phyloP scores from a whole-genome alignment of 2,329 filamentous ascomycete genomes.

The Cyanodermella asteris region DNA sequence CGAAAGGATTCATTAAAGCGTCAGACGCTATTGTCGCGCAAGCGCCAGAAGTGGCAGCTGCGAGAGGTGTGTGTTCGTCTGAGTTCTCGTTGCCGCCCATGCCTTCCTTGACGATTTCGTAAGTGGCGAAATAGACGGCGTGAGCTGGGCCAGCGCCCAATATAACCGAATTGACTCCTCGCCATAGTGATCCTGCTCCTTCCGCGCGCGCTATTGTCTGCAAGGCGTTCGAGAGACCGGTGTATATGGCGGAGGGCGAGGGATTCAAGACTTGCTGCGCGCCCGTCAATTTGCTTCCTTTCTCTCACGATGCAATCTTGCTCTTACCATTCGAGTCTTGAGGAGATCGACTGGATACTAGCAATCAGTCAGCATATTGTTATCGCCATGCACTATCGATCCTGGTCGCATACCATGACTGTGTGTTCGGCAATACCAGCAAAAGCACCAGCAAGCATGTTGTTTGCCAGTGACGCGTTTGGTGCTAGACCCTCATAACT shows the following conservation, averaged over 20 bases:
- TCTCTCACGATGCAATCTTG: neutral
- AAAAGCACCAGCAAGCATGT: conserved; percentile 91
- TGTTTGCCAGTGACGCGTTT: conserved; percentile 81
- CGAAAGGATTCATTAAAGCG: conserved; percentile 97
- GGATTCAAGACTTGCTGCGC: conserved; percentile 86
- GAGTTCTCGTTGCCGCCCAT: conserved; percentile 73
- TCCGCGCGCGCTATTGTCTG: conserved; percentile 81
- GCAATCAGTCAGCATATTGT: no score
- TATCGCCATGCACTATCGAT: conserved; percentile 2
- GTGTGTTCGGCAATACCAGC: conserved; percentile 72
- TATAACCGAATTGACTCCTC: conserved; percentile 88
- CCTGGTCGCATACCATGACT: no score
- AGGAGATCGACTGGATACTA: conserved; percentile 97
- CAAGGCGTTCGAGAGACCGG: conserved; percentile 76
- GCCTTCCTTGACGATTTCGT: conserved; percentile 87
- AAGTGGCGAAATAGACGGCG: conserved; percentile 95
- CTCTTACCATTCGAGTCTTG: conserved; percentile 62
- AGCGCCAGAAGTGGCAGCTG: conserved; percentile 86
- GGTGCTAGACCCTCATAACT: conserved; percentile 85
- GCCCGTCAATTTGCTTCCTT: no score
- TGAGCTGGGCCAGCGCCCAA: conserved; percentile 90
- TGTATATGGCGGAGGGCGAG: conserved; percentile 58
- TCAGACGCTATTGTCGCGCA: conserved; percentile 92
- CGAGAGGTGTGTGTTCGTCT: conserved; percentile 75
- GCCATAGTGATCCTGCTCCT: conserved; percentile 80